Evolutionary conservation across 164 flowering plant genomes (phyloP).

Genomic region (Vitis vinifera): ASM3070453v1 NC_081810.1:3852501-3853000

Average conservation of each 20-base stretch:
- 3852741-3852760: no score
- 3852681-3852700: no score
- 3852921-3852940: background rate
- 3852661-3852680: no score
- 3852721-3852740: no score
- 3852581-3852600: constrained; percentile 12
- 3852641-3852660: constrained; percentile 11
- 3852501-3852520: constrained; percentile 32
- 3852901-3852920: background rate
- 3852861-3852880: no score
- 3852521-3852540: constrained; percentile 14
- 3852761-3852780: background rate
- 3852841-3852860: background rate
- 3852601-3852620: background rate
- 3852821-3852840: background rate
- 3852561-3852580: constrained; percentile 18
- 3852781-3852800: background rate
- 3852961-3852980: no score
- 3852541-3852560: constrained; percentile 10
- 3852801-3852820: background rate
- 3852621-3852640: constrained; percentile 4
- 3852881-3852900: background rate
- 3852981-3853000: no score
- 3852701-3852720: no score
- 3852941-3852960: no score